Percentiles rank a stretch among this genome's conserved stretches.
phyloP scores from a whole-genome alignment of 768 basidiomycete genomes.

The Mycena vulgaris region DNA sequence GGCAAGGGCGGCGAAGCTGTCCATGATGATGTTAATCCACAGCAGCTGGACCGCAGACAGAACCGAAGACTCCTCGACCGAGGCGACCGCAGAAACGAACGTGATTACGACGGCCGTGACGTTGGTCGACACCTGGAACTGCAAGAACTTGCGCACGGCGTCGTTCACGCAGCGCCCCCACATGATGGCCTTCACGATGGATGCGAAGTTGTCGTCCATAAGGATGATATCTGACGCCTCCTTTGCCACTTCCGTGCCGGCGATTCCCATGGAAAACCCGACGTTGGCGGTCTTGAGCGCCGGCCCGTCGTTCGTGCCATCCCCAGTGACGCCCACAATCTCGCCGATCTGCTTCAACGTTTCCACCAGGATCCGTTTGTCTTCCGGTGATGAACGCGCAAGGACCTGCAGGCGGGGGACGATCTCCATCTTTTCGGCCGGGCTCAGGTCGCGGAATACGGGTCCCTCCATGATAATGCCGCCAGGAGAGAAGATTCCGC shows the following conservation, averaged over 20 bases:
- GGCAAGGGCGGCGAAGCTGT: slow-evolving; percentile 97
- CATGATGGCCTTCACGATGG: slow-evolving; percentile 97
- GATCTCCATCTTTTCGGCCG: slow-evolving; percentile 81
- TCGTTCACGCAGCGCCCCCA: slow-evolving; percentile 99
- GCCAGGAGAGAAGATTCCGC: slow-evolving; percentile 94
- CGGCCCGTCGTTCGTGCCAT: slow-evolving; percentile 98
- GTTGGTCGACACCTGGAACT: slow-evolving; percentile 96
- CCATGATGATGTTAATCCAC: slow-evolving; percentile 99
- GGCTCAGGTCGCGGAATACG: slow-evolving; percentile 84
- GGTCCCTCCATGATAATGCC: slow-evolving; percentile 99
- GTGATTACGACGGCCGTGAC: slow-evolving; percentile 96
- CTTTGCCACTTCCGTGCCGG: slow-evolving; percentile 98
- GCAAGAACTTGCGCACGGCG: slow-evolving; percentile 96
- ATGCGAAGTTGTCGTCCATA: slow-evolving; percentile 97
- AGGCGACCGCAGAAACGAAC: slow-evolving; percentile 91
- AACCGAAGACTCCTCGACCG: slow-evolving; percentile 83
- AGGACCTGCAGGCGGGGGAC: slow-evolving; percentile 96
- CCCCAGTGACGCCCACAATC: slow-evolving; percentile 96
- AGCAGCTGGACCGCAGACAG: slow-evolving; percentile 96
- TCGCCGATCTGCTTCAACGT: slow-evolving; percentile 90
- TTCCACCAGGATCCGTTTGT: slow-evolving; percentile 95
- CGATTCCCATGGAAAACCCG: slow-evolving; percentile 97
- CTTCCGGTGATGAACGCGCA: slow-evolving; percentile 96
- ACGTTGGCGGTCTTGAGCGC: slow-evolving; percentile 96
- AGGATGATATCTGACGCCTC: slow-evolving; percentile 99